phyloP scores from a whole-genome alignment of 108 stramenopile species.

The Pinguiococcus pyrenoidosus region DNA sequence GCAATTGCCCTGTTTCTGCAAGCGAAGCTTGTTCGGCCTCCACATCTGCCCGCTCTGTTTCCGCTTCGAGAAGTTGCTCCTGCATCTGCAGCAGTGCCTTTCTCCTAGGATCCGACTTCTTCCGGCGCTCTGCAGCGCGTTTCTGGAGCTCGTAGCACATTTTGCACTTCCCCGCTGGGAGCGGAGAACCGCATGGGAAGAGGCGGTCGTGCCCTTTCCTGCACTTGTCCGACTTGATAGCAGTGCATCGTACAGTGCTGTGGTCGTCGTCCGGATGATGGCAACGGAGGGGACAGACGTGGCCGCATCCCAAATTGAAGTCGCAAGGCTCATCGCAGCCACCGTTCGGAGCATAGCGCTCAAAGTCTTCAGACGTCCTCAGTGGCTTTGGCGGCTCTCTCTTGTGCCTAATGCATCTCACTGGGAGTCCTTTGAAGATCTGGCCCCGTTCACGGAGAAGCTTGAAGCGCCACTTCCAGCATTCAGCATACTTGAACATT shows the following conservation, averaged over 20 bases:
- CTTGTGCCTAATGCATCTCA: slow-evolving; percentile 8
- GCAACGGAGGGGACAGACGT: slow-evolving; percentile 12
- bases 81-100: too few species aligned
- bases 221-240: background rate
- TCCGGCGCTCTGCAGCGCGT: background rate
- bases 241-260: background rate
- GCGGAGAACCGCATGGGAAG: background rate
- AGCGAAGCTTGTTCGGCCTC: slow-evolving; percentile 2
- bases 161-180: too few species aligned
- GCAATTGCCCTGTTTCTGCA: too few species aligned
- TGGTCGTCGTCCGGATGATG: background rate
- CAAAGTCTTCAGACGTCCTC: slow-evolving; percentile 13
- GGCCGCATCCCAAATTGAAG: slow-evolving; percentile 10
- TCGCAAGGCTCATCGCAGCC: slow-evolving; percentile 15
- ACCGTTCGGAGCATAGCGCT: slow-evolving; percentile 10
- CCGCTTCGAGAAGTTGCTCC: slow-evolving; percentile 7
- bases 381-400: background rate
- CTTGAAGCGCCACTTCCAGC: slow-evolving; percentile 7
- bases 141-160: too few species aligned
- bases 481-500: background rate
- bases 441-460: slow-evolving; percentile 9
- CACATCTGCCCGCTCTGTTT: slow-evolving; percentile 9
- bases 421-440: slow-evolving; percentile 15
- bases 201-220: slow-evolving; percentile 12
- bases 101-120: background rate